Conservation (phyloP, 208 protist species). For the Sergeia podlipaevii region DNA sequence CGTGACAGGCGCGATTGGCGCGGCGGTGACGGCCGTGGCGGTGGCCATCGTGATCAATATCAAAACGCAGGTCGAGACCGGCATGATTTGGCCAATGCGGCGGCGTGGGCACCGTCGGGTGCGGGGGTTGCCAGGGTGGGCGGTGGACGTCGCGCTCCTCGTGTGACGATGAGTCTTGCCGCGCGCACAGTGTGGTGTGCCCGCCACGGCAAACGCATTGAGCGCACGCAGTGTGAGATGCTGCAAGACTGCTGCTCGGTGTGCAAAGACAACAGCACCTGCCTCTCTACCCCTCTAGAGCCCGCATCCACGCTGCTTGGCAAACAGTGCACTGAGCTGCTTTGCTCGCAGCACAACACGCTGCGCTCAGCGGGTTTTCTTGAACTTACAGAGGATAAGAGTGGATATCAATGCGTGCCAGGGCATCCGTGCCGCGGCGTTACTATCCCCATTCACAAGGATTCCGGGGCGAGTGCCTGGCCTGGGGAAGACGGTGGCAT, state of each 20-base stretch:
- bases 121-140: not conserved
- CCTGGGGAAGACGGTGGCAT: not conserved
- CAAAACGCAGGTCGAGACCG: not conserved
- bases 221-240: conserved; percentile 39
- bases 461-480: conserved; percentile 4
- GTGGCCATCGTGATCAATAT: not conserved
- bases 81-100: conserved; percentile 16
- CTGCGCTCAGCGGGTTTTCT: conserved; percentile 75
- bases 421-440: conserved; percentile 66
- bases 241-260: conserved; percentile 76
- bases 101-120: conserved; percentile 17
- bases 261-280: conserved; percentile 63
- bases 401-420: conserved; percentile 60
- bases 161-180: not conserved
- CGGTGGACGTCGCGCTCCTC: conserved; percentile 5
- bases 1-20: not conserved
- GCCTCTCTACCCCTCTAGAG: conserved; percentile 76
- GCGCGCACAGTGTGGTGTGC: conserved; percentile 74
- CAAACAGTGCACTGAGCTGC: conserved; percentile 53
- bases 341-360: conserved; percentile 74
- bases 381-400: conserved; percentile 47
- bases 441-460: conserved; percentile 14
- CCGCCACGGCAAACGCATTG: conserved; percentile 74
- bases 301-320: conserved; percentile 34
- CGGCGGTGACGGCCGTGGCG: not conserved